These are phyloP conservation scores for Bidens hawaiensis DNA, from an alignment of 140 eudicot genomes.

Conservation along the genomic window DNA sequence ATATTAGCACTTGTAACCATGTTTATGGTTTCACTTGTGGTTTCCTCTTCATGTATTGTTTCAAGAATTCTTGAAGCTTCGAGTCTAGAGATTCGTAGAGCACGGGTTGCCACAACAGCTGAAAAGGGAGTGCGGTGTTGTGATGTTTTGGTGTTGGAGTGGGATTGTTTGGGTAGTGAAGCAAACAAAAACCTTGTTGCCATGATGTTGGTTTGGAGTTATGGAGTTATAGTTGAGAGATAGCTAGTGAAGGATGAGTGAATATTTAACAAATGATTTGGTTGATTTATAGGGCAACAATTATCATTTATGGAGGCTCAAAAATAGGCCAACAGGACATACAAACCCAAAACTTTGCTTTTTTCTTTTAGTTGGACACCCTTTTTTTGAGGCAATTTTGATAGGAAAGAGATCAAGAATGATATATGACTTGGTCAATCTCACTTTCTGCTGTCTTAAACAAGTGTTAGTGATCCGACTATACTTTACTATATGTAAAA, in stretches of 20 bases:
- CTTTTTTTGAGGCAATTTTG: slow-evolving; percentile 17
- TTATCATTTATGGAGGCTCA: slow-evolving; percentile 5
- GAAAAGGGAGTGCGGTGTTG: slow-evolving; percentile 28
- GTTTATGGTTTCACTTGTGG: slow-evolving; percentile 3
- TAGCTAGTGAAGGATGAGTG: too few relatives aligned
- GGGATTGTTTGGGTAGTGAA: slow-evolving; percentile 17
- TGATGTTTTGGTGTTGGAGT: slow-evolving; percentile 19
- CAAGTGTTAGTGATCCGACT: too few relatives aligned
- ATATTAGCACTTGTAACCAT: too few relatives aligned
- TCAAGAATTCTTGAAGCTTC: slow-evolving; percentile 16
- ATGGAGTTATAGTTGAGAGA: not conserved
- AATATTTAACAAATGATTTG: not conserved
- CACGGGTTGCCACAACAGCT: slow-evolving; percentile 19
- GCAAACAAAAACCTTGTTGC: slow-evolving; percentile 35
- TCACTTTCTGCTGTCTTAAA: too few relatives aligned
- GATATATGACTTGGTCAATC: slow-evolving; percentile 8
- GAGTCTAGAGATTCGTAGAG: slow-evolving; percentile 15
- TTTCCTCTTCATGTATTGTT: slow-evolving; percentile 31
- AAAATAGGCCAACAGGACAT: too few relatives aligned
- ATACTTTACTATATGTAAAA: too few relatives aligned
- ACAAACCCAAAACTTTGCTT: not conserved
- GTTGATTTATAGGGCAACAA: slow-evolving; percentile 11
- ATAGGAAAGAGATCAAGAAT: too few relatives aligned
- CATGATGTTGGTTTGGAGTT: slow-evolving; percentile 12
- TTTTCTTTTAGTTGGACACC: slow-evolving; percentile 11